Evolutionary conservation across 495 filamentous ascomycete genomes (phyloP).

Genomic region (Aspergillus sparsus): DNA sequence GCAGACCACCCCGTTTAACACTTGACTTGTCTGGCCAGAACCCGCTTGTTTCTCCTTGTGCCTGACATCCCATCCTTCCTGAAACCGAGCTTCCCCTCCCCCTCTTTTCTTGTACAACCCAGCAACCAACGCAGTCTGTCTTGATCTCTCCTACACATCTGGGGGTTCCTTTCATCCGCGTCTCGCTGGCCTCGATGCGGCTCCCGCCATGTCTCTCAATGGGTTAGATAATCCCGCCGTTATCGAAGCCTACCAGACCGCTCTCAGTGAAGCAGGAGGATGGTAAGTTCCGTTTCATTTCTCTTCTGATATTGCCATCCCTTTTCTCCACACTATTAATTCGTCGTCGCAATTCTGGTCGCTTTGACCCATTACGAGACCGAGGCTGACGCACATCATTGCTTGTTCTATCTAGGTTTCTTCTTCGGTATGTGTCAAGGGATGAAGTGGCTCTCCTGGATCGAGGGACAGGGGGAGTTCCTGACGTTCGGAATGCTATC

Average conservation of each 20-base stretch:
- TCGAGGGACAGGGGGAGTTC: constrained; percentile 78
- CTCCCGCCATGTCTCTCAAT: constrained; percentile 87
- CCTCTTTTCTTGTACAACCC: constrained; percentile 19
- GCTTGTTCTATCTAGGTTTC: constrained; percentile 64
- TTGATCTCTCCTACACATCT: not conserved
- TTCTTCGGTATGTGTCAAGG: constrained; percentile 86
- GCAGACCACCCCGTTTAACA: constrained; percentile 3
- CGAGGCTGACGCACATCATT: constrained; percentile 16
- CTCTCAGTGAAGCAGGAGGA: constrained; percentile 83
- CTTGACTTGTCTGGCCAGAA: constrained; percentile 11
- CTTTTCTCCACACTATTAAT: constrained; percentile 3
- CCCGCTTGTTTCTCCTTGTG: constrained; percentile 2
- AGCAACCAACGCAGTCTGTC: constrained; percentile 3
- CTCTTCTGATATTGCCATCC: not conserved
- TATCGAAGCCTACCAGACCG: constrained; percentile 79
- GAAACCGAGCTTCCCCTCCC: constrained; percentile 20
- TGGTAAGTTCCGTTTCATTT: constrained; percentile 67
- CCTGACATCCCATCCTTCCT: constrained; percentile 5
- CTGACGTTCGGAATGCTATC: constrained; percentile 77
- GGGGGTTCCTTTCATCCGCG: constrained; percentile 11
- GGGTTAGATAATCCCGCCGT: constrained; percentile 82
- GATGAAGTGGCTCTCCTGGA: constrained; percentile 83
- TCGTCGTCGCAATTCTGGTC: constrained; percentile 10
- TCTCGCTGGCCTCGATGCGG: constrained; percentile 39
- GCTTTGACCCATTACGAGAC: constrained; percentile 3